Evolutionary conservation across 345 rosid genomes (phyloP).

Genomic region (Eucalyptus regnans): DNA sequence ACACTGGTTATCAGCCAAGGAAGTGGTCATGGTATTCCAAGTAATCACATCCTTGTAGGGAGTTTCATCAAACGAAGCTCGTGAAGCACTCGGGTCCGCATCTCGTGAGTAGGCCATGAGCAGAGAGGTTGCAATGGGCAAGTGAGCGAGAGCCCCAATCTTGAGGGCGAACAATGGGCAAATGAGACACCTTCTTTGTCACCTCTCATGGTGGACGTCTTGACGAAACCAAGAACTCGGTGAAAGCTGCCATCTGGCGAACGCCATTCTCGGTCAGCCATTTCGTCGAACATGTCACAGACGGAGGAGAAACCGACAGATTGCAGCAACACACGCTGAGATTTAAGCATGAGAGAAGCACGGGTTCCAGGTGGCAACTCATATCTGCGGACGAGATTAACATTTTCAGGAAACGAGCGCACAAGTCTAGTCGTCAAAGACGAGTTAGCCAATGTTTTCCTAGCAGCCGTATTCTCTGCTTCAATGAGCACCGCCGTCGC

Average conservation of each 20-base stretch:
- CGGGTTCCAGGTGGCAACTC: not conserved
- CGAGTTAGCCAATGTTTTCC: not conserved
- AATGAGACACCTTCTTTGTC: not conserved
- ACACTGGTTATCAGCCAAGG: constrained; percentile 20
- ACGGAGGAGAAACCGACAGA: not conserved
- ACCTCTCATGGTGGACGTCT: constrained; percentile 4
- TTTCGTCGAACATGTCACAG: constrained; percentile 21
- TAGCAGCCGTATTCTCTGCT: not conserved
- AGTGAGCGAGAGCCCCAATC: constrained; percentile 33
- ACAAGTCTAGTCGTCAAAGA: not conserved
- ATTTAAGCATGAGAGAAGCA: not conserved
- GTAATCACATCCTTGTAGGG: constrained; percentile 31
- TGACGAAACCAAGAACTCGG: constrained; percentile 11
- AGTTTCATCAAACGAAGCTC: constrained; percentile 25
- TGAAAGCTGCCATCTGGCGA: not conserved
- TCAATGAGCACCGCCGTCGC: not conserved
- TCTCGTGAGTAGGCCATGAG: constrained; percentile 30
- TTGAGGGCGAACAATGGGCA: constrained; percentile 46
- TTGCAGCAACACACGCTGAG: not conserved
- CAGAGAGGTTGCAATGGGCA: constrained; percentile 30
- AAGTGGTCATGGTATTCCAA: constrained; percentile 53
- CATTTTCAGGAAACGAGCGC: not conserved
- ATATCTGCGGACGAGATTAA: not conserved
- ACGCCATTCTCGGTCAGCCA: constrained; percentile 13
- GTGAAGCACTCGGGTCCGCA: constrained; percentile 11